Evolutionary conservation across 176 grass and related monocot genomes (phyloP).

Genomic region (Triticum timopheevii): DNA sequence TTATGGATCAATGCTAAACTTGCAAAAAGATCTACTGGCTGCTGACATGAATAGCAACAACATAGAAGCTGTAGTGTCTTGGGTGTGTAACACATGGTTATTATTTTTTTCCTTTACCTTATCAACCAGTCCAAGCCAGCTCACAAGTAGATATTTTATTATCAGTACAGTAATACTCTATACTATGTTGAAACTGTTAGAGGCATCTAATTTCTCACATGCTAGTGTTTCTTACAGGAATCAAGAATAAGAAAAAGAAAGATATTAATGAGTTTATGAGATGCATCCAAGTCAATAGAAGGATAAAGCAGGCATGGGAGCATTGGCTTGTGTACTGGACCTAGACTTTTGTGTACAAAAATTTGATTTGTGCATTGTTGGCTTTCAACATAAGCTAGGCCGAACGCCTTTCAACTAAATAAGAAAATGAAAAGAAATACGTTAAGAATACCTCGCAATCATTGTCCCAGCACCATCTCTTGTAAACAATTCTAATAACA

Average conservation of each 20-base stretch:
- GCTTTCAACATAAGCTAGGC: background rate
- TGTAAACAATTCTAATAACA: constrained; percentile 96
- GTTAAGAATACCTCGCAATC: constrained; percentile 72
- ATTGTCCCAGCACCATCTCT: constrained; percentile 97
- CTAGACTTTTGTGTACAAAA: background rate
- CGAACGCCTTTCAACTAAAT: background rate
- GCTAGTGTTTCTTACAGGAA: background rate
- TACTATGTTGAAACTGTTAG: background rate
- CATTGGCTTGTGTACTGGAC: background rate
- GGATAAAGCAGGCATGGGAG: constrained; percentile 1
- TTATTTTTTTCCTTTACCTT: background rate
- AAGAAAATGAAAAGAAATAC: constrained; percentile 1
- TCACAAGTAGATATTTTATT: background rate
- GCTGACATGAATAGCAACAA: background rate
- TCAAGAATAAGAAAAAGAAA: background rate
- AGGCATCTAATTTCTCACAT: background rate
- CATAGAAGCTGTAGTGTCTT: background rate
- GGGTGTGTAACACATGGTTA: background rate
- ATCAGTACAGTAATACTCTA: background rate
- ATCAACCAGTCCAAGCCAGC: background rate
- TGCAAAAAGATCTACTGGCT: background rate
- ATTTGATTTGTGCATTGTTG: background rate
- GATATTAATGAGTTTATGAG: background rate
- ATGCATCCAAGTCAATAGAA: background rate
- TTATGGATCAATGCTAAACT: background rate